Conservation (phyloP, 2,329 filamentous ascomycete species). For the Colletotrichum magnum region DNA sequence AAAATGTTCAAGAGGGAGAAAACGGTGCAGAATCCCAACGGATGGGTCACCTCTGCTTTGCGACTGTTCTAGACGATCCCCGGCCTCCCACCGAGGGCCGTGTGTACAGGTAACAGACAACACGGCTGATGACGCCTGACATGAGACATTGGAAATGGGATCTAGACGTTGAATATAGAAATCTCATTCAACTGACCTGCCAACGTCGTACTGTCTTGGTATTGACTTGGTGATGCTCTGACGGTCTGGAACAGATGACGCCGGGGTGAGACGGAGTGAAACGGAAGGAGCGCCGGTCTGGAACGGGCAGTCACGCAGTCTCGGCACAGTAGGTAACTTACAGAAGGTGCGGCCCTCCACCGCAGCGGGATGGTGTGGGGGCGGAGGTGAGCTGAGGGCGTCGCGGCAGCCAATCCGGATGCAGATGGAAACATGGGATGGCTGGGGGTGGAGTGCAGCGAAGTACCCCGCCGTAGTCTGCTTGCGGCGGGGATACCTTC, state of each 20-base stretch:
- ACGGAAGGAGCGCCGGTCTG: neutral
- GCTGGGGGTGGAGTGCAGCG: neutral
- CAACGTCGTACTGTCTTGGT: too few relatives aligned
- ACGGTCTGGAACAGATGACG: neutral
- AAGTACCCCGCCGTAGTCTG: neutral
- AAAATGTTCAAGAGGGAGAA: neutral
- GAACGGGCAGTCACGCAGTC: neutral
- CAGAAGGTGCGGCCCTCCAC: neutral
- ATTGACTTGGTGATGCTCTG: too few relatives aligned
- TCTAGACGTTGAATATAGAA: too few relatives aligned
- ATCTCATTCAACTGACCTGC: too few relatives aligned
- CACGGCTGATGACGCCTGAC: neutral
- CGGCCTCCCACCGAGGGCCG: neutral
- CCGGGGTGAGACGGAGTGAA: neutral
- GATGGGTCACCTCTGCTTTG: constrained; percentile 5
- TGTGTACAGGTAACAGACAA: neutral
- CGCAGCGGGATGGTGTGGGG: too few relatives aligned
- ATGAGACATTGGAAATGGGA: too few relatives aligned
- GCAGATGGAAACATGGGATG: neutral
- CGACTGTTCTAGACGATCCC: neutral
- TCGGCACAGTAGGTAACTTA: neutral
- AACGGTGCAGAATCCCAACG: neutral
- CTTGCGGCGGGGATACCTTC: neutral
- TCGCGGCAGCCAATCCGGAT: constrained; percentile 4
- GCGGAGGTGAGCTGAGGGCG: too few relatives aligned